phyloP scores from a whole-genome alignment of 345 rosid species.

The Citrus trifoliata region DNA sequence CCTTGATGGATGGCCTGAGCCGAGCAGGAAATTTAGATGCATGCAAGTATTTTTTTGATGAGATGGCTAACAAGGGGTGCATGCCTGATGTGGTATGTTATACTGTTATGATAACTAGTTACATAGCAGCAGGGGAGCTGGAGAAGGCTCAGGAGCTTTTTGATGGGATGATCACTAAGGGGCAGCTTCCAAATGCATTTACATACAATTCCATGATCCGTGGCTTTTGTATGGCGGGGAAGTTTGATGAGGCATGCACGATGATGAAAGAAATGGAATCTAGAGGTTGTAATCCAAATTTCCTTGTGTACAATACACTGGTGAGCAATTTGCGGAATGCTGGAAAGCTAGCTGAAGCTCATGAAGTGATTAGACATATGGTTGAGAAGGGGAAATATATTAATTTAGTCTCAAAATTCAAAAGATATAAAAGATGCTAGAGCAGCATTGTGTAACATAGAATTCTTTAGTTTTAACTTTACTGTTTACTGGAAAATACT shows the following conservation, averaged over 20 bases:
- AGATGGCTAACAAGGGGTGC: constrained; percentile 65
- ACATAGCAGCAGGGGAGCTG: constrained; percentile 54
- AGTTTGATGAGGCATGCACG: constrained; percentile 65
- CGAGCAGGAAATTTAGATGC: constrained; percentile 83
- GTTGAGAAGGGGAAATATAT: constrained; percentile 62
- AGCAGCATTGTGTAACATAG: constrained; percentile 5
- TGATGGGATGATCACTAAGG: constrained; percentile 55
- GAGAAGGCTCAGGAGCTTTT: constrained; percentile 70
- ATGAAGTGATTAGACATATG: constrained; percentile 63
- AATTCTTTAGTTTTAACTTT: constrained; percentile 16
- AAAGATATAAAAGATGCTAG: constrained; percentile 45
- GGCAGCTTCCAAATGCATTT: constrained; percentile 76
- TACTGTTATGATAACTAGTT: constrained; percentile 84
- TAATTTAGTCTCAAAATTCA: constrained; percentile 56
- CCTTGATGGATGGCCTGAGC: constrained; percentile 87
- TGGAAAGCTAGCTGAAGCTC: constrained; percentile 75
- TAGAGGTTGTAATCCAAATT: constrained; percentile 83
- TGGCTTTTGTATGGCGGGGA: constrained; percentile 70
- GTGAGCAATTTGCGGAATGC: constrained; percentile 67
- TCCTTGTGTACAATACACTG: constrained; percentile 76
- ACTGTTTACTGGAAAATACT: constrained; percentile 1
- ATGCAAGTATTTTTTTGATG: constrained; percentile 71
- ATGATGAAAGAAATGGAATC: constrained; percentile 81
- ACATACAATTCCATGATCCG: constrained; percentile 89
- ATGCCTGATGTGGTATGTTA: constrained; percentile 78